Evolutionary conservation across 768 basidiomycete species (phyloP).

Genomic region (Boletellus sp.): DNA sequence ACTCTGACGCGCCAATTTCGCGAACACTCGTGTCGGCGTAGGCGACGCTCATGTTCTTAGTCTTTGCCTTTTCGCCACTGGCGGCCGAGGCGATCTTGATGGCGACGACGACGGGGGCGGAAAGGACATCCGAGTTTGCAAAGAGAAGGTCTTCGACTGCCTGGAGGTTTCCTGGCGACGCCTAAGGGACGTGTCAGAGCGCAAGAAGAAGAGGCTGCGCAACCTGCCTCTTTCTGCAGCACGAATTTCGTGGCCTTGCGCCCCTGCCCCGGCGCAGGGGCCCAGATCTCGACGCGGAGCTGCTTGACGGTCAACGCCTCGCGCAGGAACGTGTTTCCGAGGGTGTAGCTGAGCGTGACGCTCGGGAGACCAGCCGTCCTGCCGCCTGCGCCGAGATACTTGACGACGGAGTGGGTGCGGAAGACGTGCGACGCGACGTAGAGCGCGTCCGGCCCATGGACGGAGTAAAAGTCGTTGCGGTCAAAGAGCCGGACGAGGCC

Average conservation of each 20-base stretch:
- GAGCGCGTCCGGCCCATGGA: slow-evolving; percentile 84
- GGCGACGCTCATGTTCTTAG: slow-evolving; percentile 77
- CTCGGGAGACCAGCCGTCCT: slow-evolving; percentile 62
- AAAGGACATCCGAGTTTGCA: slow-evolving; percentile 68
- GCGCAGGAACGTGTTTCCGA: slow-evolving; percentile 78
- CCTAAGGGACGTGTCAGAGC: slow-evolving; percentile 41
- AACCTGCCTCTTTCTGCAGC: slow-evolving; percentile 72
- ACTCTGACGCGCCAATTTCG: slow-evolving; percentile 86
- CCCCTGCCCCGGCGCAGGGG: slow-evolving; percentile 63
- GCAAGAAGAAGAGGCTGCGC: background rate
- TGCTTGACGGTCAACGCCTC: slow-evolving; percentile 90
- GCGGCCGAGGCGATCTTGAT: slow-evolving; percentile 68
- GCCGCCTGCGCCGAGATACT: slow-evolving; percentile 74
- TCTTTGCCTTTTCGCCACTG: slow-evolving; percentile 52
- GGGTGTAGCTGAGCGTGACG: slow-evolving; percentile 69
- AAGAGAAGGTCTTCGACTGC: slow-evolving; percentile 85
- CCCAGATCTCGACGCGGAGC: slow-evolving; percentile 90
- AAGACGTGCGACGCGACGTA: slow-evolving; percentile 81
- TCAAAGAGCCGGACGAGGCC: slow-evolving; percentile 89
- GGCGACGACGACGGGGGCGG: slow-evolving; percentile 87
- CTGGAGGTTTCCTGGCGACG: slow-evolving; percentile 68
- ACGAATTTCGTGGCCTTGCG: slow-evolving; percentile 75
- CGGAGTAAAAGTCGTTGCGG: slow-evolving; percentile 81
- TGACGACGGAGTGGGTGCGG: slow-evolving; percentile 88
- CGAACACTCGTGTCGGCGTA: slow-evolving; percentile 88